Base-by-base conservation (phyloP, 805 yeast species). In the Candida manassasensis region DNA sequence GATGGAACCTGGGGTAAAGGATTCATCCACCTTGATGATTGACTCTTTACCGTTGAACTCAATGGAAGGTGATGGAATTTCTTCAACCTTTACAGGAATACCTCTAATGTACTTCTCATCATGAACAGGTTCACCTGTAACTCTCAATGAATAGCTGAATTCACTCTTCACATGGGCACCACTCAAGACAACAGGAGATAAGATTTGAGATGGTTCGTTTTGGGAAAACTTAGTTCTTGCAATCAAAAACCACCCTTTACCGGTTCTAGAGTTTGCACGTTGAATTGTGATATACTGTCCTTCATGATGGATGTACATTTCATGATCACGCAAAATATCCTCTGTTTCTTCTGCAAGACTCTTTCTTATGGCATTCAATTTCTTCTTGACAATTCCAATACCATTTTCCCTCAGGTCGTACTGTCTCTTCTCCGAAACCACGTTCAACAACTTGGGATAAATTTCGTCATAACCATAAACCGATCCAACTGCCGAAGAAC, bases 381-480 rank as follows among this genome's bases (percentile, higher is more conserved):
- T 62, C 11, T 59, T 50, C 57, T 89, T 93, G n/a, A 84, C 81
- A 34, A 67, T 61, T 4, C 86, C 80, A 50, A 90, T 89, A 27
- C 97, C 97, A 16, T 55, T 44, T 13, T 55, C 46, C 19, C 21
- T 30, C n/a, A 18, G 15, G 5, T 63, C 69, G 50, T 90, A 90
- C 4, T 59, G 61, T 40, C 95, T 71, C 4, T 59, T 64, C 53
- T 90, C 98, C 27, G 69, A 62, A 12, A 90, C 98, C 27, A 90
- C 81, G 52, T 89, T 82, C 29, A 93, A 64, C 18, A 87, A 63
- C 26, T 74, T 67, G 6, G 97, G 97, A 57, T 82, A 93, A 35
- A 90, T 76, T 60, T 90, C 97, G 52, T 90, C 98, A 49, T 78
- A 88, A 11, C 98, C 98, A 60, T 84, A 81, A 0, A 87, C 94